These are phyloP conservation scores for Boletus rufocinnamomeus DNA, from an alignment of 768 basidiomycete species.

Conservation along the genomic window DNA sequence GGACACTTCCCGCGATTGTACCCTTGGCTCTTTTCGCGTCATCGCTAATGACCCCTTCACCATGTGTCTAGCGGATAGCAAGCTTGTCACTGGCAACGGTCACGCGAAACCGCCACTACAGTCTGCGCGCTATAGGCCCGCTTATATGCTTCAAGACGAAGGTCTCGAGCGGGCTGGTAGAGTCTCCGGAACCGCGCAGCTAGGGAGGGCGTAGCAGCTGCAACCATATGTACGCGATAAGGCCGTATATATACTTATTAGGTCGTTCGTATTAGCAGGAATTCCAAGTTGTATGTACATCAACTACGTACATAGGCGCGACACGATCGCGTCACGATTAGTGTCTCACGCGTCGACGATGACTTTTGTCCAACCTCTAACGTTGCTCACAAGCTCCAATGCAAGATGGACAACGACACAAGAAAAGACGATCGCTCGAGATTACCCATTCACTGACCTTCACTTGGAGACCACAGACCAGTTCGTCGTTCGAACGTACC, in stretches of 20 bases:
- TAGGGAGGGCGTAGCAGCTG: conserved; percentile 8
- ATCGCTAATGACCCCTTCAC: conserved; percentile 27
- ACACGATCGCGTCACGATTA: not conserved
- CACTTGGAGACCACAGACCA: conserved; percentile 52
- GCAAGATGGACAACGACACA: conserved; percentile 58
- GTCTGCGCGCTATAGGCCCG: conserved; percentile 61
- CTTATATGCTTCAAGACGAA: conserved; percentile 78
- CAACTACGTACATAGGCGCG: not conserved
- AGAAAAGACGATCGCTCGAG: conserved; percentile 55
- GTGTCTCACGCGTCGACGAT: conserved; percentile 15
- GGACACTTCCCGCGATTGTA: not conserved
- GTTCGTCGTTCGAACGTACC: conserved; percentile 63
- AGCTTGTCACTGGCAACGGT: conserved; percentile 1
- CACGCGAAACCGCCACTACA: not conserved
- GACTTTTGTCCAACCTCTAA: conserved; percentile 21
- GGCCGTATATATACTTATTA: not conserved
- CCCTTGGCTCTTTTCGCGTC: conserved; percentile 18
- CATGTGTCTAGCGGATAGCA: conserved; percentile 19
- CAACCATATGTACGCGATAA: not conserved
- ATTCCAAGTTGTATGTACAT: not conserved
- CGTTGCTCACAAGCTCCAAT: conserved; percentile 28
- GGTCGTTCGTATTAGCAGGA: not conserved
- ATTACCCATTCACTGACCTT: conserved; percentile 54
- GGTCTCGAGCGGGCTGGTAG: conserved; percentile 73
- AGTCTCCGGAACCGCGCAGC: conserved; percentile 34